Base-by-base conservation (phyloP, 257 asterid species). In the Rubia yunnanensis region DNA sequence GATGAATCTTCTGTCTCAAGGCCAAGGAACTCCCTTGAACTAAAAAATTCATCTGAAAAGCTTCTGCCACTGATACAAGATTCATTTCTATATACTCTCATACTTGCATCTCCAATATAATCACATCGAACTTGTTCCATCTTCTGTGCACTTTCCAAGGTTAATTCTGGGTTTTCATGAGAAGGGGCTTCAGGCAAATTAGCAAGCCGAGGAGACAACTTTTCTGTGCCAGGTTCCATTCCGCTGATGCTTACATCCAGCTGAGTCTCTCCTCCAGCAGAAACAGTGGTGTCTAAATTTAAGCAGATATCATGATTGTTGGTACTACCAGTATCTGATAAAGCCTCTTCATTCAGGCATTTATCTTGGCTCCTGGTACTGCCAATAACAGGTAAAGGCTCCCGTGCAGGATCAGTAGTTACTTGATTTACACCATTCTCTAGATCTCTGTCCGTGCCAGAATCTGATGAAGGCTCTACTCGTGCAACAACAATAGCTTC, bases 11-110 rank as follows among this genome's bases (percentile, higher is more conserved):
- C 76, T 0, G 70, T 53, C 56, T 58, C 73, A 5, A 38, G 76
- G 57, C 41, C 35, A 13, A 74, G 53, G 38, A 73, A 73, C 68
- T 84, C 85, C 67, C 67, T 49, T 26, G 89, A 83, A 76, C 78
- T 80, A 54, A 77, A 49, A 64, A 82, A 67, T 50, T 65, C 84
- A 65, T 70, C 78, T 36, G 87, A 83, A 35, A 65, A 73, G 48
- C 66, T 73, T 72, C 81, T 64, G 22, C 70, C 77, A 20, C 65
- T 70, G 49, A 56, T 17, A 23, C 60, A 60, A 63, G 65, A 30
- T 62, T 71, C 74, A 72, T 56, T 58, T 46, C 68, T 71, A 49
- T n/a, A 15, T 35, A 60, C 59, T 36, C 50, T 56, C 2, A 65
- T 68, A 60, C 66, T 73, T 60, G 27, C 77, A 58, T 65, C 76